A percentile compares a stretch with the other conserved stretches of the same genome.
phyloP scores from a whole-genome alignment of 495 filamentous ascomycete genomes.

The Tuber umbilicatum region DNA sequence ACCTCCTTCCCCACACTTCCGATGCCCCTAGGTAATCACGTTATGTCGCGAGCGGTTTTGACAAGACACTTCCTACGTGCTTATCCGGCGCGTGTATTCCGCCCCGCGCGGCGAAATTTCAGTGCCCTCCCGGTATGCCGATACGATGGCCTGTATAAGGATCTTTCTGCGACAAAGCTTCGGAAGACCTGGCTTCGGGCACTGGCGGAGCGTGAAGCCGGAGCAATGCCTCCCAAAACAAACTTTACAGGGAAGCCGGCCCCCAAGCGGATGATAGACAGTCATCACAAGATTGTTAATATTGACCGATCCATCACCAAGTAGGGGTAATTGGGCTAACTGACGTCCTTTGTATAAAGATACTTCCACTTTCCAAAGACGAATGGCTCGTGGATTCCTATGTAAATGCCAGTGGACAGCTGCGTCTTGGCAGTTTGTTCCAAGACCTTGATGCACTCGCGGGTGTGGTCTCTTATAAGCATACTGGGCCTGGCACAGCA shows the following conservation, averaged over 20 bases:
- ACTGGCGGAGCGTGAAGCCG: slow-evolving; percentile 50
- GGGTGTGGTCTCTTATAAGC: slow-evolving; percentile 73
- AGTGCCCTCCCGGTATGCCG: not conserved
- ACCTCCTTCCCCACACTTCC: not conserved
- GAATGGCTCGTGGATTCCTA: slow-evolving; percentile 67
- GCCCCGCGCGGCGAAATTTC: slow-evolving; percentile 11
- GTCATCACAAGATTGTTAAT: slow-evolving; percentile 57
- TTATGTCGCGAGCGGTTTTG: slow-evolving; percentile 18
- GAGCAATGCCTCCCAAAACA: slow-evolving; percentile 40
- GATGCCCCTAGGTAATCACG: not conserved
- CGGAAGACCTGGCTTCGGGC: slow-evolving; percentile 68
- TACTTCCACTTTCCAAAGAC: slow-evolving; percentile 61
- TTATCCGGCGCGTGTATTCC: slow-evolving; percentile 4
- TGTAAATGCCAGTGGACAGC: slow-evolving; percentile 59
- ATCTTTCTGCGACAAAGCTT: slow-evolving; percentile 52
- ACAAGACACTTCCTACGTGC: slow-evolving; percentile 14
- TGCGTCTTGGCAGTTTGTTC: slow-evolving; percentile 64
- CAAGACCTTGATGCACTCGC: slow-evolving; percentile 81
- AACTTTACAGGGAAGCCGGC: slow-evolving; percentile 37
- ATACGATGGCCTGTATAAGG: slow-evolving; percentile 51
- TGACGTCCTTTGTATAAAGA: slow-evolving; percentile 41
- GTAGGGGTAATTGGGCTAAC: not conserved
- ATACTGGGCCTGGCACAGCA: slow-evolving; percentile 68
- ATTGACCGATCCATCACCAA: not conserved
- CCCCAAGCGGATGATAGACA: slow-evolving; percentile 62